Evolutionary conservation across 305 asterid species (phyloP).

Genomic region (Solanum hybrid): DNA sequence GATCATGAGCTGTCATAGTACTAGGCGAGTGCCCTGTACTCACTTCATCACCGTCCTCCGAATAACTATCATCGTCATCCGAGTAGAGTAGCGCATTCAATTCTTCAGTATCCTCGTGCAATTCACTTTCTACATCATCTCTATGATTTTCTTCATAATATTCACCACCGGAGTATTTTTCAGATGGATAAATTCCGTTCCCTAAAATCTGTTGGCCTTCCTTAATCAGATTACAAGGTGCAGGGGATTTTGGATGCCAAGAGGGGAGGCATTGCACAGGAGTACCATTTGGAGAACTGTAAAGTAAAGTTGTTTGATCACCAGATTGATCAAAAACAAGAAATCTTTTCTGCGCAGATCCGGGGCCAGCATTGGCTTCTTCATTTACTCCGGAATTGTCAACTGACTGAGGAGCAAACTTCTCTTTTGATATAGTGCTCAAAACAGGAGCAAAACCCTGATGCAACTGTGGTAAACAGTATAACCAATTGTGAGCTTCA

Average conservation of each 20-base stretch:
- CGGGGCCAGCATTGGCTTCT: constrained; percentile 1
- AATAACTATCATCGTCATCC: constrained; percentile 37
- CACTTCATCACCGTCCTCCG: constrained; percentile 61
- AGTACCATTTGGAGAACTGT: constrained; percentile 32
- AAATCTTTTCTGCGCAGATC: constrained; percentile 37
- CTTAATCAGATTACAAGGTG: constrained; percentile 17
- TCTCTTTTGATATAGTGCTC: constrained; percentile 24
- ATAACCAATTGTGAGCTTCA: constrained; percentile 27
- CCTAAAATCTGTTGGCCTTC: constrained; percentile 13
- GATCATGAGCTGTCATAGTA: constrained; percentile 41
- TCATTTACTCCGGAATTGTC: constrained; percentile 16
- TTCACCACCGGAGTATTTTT: constrained; percentile 16
- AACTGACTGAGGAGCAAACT: constrained; percentile 7
- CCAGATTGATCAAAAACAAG: constrained; percentile 83
- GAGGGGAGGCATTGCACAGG: constrained; percentile 26
- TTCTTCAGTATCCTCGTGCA: constrained; percentile 80
- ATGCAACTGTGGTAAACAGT: constrained; percentile 25
- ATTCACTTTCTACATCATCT: constrained; percentile 36
- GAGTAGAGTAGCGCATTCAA: constrained; percentile 75
- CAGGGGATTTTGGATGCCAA: constrained; percentile 23
- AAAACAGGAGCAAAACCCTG: constrained; percentile 28
- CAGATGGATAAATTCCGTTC: constrained; percentile 7
- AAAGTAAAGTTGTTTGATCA: constrained; percentile 51
- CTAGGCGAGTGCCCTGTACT: constrained; percentile 95
- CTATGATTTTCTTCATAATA: constrained; percentile 20